Percentiles rank a stretch among this genome's conserved stretches.
Evolutionary conservation across 768 basidiomycete genomes (phyloP).

Genomic region (Lepiota venenata): DNA sequence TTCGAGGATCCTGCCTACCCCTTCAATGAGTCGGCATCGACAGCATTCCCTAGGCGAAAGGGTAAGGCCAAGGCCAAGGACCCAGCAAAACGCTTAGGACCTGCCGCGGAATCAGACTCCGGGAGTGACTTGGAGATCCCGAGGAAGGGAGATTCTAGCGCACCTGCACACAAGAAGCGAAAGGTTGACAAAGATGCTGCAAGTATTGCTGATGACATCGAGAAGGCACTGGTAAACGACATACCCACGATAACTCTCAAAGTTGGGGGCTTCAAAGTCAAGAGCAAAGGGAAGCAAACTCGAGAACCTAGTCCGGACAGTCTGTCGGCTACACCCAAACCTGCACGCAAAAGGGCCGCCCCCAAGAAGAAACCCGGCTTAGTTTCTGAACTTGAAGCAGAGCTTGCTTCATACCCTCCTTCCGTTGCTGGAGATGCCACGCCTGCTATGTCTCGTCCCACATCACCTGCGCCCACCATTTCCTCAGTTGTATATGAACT

Average conservation of each 20-base stretch:
- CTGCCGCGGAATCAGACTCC: conserved; percentile 49
- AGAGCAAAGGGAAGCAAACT: conserved; percentile 47
- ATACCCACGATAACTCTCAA: conserved; percentile 23
- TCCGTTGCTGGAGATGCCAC: conserved; percentile 69
- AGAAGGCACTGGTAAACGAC: conserved; percentile 36
- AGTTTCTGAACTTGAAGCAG: conserved; percentile 49
- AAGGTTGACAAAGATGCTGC: conserved; percentile 45
- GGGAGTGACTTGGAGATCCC: conserved; percentile 55
- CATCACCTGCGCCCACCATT: conserved; percentile 58
- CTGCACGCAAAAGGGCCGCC: conserved; percentile 50
- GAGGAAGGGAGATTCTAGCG: conserved; percentile 32
- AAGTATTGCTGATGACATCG: conserved; percentile 44
- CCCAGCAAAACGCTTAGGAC: conserved; percentile 46
- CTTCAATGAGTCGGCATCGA: conserved; percentile 5
- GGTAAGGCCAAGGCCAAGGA: conserved; percentile 44
- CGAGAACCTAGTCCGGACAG: conserved; percentile 63
- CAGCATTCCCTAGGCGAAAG: conserved; percentile 21
- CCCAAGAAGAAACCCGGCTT: conserved; percentile 56
- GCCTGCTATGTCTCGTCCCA: conserved; percentile 64
- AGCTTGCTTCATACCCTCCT: conserved; percentile 47
- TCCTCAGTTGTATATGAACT: conserved; percentile 69
- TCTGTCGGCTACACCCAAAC: conserved; percentile 46
- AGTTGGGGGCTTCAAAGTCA: conserved; percentile 42
- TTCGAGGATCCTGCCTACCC: conserved; percentile 31
- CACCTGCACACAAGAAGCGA: conserved; percentile 57